A percentile compares a stretch with the other conserved stretches of the same genome.
These are phyloP conservation scores for Epithele typhae DNA, from an alignment of 768 basidiomycete genomes.

Conservation along the genomic window DNA sequence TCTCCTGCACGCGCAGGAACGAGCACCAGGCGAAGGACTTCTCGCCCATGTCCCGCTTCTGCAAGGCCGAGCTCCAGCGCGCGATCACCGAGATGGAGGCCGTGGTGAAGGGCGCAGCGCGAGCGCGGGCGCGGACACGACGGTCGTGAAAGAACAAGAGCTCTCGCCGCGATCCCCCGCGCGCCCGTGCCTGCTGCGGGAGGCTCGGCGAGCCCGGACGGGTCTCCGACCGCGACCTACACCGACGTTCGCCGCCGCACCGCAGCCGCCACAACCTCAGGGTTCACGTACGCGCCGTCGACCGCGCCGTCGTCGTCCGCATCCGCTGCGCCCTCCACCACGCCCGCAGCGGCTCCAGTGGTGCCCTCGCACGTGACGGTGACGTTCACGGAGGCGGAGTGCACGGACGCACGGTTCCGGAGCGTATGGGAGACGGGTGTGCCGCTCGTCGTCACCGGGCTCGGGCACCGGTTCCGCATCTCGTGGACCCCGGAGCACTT, in stretches of 20 bases:
- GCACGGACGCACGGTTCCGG: conserved; percentile 60
- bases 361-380: conserved; percentile 44
- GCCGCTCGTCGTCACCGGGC: conserved; percentile 72
- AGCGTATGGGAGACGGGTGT: conserved; percentile 69
- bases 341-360: not conserved
- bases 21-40: conserved; percentile 69
- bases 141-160: too few species aligned
- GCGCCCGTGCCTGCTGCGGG: too few species aligned
- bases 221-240: conserved; percentile 3
- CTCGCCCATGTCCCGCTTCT: conserved; percentile 78
- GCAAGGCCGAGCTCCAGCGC: conserved; percentile 52
- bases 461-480: conserved; percentile 57
- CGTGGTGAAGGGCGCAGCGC: conserved; percentile 33
- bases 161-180: too few species aligned
- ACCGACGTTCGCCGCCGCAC: too few species aligned
- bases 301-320: conserved; percentile 7
- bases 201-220: too few species aligned
- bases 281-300: too few species aligned
- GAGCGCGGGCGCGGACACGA: too few species aligned
- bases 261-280: too few species aligned
- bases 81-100: conserved; percentile 69
- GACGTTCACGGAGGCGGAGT: conserved; percentile 41
- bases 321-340: conserved; percentile 1
- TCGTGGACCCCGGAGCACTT: conserved; percentile 86
- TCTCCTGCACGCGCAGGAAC: conserved; percentile 64